Evolutionary conservation across 139 green algal genomes (phyloP), one percentile per base, ranked within the genome.

Genomic region (Micractinium conductrix): DNA sequence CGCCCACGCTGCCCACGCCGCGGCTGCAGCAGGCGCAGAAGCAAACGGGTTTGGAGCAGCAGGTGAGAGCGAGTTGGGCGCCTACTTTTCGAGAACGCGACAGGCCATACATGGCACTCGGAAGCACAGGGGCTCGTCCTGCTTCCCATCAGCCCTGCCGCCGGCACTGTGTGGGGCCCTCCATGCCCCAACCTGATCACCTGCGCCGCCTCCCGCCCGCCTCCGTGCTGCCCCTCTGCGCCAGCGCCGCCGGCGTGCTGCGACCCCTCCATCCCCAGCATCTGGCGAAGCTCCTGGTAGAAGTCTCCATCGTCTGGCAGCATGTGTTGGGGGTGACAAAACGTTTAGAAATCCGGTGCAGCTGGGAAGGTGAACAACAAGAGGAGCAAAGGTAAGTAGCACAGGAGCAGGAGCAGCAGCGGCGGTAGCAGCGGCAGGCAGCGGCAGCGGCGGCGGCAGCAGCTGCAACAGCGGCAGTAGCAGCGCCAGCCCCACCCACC

Each of bases 251-350:
- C 74, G n/a, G 45, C 16, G 1, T 3, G 33, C 38, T 28, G 37
- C 82, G 5, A 21, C 82, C 43, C 26, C 43, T 33, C 71, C 70
- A 65, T 70, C 16, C 44, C 78, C 53, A 88, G 53, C 84, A 88
- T 79, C 55, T 22, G 24, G 2, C 80, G 83, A 63, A 88, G 73
- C 73, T 88, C 85, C 48, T 89, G 83, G 28, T 71, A 80, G 38
- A 88, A 88, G 45, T 88, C 85, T 7, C 86, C 85, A 16, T 88
- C 85, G n/a, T 88, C 85, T 71, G 71, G 16, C 43, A 21, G 58
- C 26, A 37, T 7, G 17, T 26, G 17, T 37, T 6, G 2, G 58
- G 58, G 22, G n/a, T n/a, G n/a, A n/a, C n/a, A n/a, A n/a, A n/a
- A n/a, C n/a, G n/a, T n/a, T n/a, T n/a, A n/a, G n/a, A n/a, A n/a